Evolutionary conservation across 2,329 filamentous ascomycete genomes (phyloP).

Genomic region (Achaetomium macrosporum): DNA sequence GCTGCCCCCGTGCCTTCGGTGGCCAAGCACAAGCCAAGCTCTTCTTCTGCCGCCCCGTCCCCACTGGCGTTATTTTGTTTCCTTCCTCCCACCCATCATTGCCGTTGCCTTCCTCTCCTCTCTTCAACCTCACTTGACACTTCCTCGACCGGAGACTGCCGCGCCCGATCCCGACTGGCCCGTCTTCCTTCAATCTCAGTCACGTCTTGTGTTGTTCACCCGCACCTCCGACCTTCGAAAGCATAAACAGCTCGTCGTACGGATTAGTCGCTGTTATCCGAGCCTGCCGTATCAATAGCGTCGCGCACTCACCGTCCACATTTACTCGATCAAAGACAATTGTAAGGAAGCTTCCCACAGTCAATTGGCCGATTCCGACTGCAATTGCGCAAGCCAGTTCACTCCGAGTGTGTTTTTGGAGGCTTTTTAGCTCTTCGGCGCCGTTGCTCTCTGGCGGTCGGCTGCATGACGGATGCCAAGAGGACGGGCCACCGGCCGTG

Average conservation of each 20-base stretch:
- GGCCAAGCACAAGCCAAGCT: constrained; percentile 14
- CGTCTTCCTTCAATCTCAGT: constrained; percentile 12
- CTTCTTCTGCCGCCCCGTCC: constrained; percentile 12
- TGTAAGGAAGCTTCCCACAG: constrained; percentile 8
- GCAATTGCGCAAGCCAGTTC: background rate
- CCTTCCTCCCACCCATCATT: constrained; percentile 18
- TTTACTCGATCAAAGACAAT: constrained; percentile 3
- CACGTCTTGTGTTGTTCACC: constrained; percentile 26
- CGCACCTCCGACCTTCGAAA: background rate
- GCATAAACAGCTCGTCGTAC: background rate
- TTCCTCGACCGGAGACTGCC: constrained; percentile 18
- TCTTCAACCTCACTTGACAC: constrained; percentile 24
- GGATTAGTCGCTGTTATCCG: background rate
- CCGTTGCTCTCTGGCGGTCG: background rate
- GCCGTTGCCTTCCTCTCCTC: constrained; percentile 9
- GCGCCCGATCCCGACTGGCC: constrained; percentile 14
- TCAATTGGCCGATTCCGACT: constrained; percentile 6
- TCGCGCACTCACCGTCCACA: background rate
- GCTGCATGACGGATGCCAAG: constrained; percentile 23
- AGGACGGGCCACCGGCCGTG: background rate
- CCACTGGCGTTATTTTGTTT: constrained; percentile 25
- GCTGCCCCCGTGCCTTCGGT: constrained; percentile 9
- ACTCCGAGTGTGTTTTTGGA: background rate
- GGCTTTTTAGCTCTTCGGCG: background rate
- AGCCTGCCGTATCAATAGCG: background rate